phyloP scores from a whole-genome alignment of 2,329 filamentous ascomycete species.

The Paecilomyces sp. region DNA sequence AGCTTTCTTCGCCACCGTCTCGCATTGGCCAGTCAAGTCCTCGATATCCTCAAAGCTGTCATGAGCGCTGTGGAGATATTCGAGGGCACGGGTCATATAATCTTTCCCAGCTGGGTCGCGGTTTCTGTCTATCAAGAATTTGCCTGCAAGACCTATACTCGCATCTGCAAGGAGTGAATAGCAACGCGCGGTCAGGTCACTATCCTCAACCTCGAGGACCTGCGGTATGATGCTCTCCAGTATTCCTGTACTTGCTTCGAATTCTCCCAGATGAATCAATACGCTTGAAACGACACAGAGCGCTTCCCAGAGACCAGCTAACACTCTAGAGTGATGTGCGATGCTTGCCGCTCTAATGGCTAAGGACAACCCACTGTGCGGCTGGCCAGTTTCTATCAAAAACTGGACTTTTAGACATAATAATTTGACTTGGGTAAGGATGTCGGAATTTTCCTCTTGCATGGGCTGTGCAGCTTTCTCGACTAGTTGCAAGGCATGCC shows the following conservation, averaged over 20 bases:
- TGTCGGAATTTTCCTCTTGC: slow-evolving; percentile 50
- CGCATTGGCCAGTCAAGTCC: slow-evolving; percentile 63
- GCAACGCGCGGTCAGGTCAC: slow-evolving; percentile 55
- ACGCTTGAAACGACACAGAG: slow-evolving; percentile 61
- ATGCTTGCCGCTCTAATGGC: slow-evolving; percentile 68
- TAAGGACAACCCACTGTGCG: slow-evolving; percentile 69
- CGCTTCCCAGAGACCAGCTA: slow-evolving; percentile 66
- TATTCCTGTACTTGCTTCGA: slow-evolving; percentile 57
- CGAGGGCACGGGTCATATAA: slow-evolving; percentile 51
- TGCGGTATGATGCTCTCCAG: slow-evolving; percentile 66
- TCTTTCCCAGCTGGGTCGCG: slow-evolving; percentile 41
- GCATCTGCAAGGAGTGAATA: slow-evolving; percentile 70
- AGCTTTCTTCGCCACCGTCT: slow-evolving; percentile 76
- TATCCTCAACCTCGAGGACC: slow-evolving; percentile 63
- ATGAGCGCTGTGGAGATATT: slow-evolving; percentile 57
- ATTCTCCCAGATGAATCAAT: slow-evolving; percentile 64
- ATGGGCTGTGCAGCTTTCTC: slow-evolving; percentile 47
- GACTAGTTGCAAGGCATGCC: slow-evolving; percentile 47
- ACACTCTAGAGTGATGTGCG: slow-evolving; percentile 61
- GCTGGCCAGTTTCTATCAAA: slow-evolving; percentile 59
- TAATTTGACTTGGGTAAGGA: slow-evolving; percentile 63
- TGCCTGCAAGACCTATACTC: slow-evolving; percentile 66
- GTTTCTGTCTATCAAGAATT: slow-evolving; percentile 21
- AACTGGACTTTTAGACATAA: slow-evolving; percentile 67
- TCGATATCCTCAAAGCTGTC: slow-evolving; percentile 59